Conservation (phyloP, 208 protist genomes). For the Leishmania aethiopica region DNA sequence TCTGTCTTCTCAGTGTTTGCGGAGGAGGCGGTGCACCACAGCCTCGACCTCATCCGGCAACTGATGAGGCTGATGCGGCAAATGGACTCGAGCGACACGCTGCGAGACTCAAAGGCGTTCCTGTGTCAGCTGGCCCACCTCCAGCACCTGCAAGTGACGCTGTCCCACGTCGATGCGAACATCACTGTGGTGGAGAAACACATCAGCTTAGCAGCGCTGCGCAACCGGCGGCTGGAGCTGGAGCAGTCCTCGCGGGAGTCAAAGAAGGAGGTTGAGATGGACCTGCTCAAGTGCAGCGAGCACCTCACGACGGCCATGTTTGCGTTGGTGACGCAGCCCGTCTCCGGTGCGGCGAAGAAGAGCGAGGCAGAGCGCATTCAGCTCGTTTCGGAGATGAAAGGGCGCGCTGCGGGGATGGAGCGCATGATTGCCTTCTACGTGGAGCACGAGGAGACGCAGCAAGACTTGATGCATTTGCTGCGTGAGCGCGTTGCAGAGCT, state of each 20-base stretch:
- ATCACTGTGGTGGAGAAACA: conserved; percentile 82
- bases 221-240: conserved; percentile 71
- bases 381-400: conserved; percentile 41
- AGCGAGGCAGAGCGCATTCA: conserved; percentile 26
- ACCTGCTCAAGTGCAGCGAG: conserved; percentile 66
- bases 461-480: conserved; percentile 35
- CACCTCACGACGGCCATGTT: conserved; percentile 62
- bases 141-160: conserved; percentile 70
- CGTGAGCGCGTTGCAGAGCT: conserved; percentile 37
- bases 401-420: conserved; percentile 17
- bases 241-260: conserved; percentile 81
- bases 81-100: conserved; percentile 25
- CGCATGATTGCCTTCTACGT: conserved; percentile 38
- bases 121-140: conserved; percentile 81
- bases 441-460: conserved; percentile 23
- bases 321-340: conserved; percentile 45
- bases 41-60: conserved; percentile 59
- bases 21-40: conserved; percentile 80
- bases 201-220: conserved; percentile 69
- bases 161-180: conserved; percentile 79
- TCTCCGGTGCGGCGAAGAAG: conserved; percentile 59
- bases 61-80: conserved; percentile 61
- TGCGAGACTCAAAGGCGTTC: conserved; percentile 50
- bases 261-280: conserved; percentile 80
- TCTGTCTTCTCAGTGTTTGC: conserved; percentile 88